Percentiles rank a stretch among this genome's conserved stretches.
Evolutionary conservation across 306 rosid genomes (phyloP).

Genomic region (Calophaca sinica): DNA sequence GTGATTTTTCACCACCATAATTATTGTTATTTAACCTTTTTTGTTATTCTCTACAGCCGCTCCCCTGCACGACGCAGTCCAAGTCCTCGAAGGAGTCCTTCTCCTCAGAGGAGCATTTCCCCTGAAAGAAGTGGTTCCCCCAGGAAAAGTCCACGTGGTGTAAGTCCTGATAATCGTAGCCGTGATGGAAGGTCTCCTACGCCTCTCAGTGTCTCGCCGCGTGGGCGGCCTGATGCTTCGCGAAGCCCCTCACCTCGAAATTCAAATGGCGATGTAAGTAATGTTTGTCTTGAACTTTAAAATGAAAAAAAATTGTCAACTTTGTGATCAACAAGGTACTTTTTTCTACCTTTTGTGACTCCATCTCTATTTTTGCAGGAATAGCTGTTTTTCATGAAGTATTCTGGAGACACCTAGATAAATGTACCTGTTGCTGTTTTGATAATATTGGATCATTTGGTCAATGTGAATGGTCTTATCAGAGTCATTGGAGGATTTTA

Average conservation of each 20-base stretch:
- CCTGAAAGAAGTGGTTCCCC: slow-evolving; percentile 64
- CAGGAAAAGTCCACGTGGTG: slow-evolving; percentile 58
- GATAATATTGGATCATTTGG: slow-evolving; percentile 49
- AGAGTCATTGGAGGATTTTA: slow-evolving; percentile 48
- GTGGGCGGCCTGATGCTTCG: slow-evolving; percentile 55
- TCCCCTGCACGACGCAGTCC: slow-evolving; percentile 67
- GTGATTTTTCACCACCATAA: not conserved
- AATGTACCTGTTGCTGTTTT: slow-evolving; percentile 53
- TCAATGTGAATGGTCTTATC: slow-evolving; percentile 57
- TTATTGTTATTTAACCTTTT: not conserved
- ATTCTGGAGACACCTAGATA: slow-evolving; percentile 38
- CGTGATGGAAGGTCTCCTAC: slow-evolving; percentile 57
- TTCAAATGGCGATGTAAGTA: slow-evolving; percentile 76
- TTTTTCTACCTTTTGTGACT: slow-evolving; percentile 16
- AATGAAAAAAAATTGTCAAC: not conserved
- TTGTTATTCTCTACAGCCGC: slow-evolving; percentile 52
- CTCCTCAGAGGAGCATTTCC: slow-evolving; percentile 61
- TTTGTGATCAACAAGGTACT: not conserved
- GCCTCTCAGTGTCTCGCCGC: slow-evolving; percentile 72
- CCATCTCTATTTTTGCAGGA: slow-evolving; percentile 51
- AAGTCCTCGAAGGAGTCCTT: slow-evolving; percentile 66
- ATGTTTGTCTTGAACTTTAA: not conserved
- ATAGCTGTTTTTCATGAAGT: slow-evolving; percentile 39
- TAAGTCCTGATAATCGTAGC: slow-evolving; percentile 63
- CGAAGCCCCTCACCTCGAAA: slow-evolving; percentile 67